phyloP scores from a whole-genome alignment of 768 basidiomycete species.

The Sistotremastrum suecicum region DNA sequence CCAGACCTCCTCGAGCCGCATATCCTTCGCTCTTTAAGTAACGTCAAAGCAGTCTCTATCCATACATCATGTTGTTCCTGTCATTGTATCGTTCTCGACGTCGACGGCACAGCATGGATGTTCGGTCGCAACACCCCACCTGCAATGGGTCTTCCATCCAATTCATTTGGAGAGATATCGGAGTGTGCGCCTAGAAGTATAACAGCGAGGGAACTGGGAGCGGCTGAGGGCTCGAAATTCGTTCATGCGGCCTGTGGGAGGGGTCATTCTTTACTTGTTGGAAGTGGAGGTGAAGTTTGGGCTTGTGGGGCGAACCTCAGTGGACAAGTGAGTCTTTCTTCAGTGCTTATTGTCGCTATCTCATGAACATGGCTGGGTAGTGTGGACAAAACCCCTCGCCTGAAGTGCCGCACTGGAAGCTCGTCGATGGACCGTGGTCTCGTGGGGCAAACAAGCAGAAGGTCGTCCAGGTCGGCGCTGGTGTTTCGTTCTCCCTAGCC shows the following conservation, averaged over 20 bases:
- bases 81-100: conserved; percentile 62
- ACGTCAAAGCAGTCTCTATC: conserved; percentile 57
- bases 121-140: conserved; percentile 74
- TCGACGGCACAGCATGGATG: conserved; percentile 72
- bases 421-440: conserved; percentile 41
- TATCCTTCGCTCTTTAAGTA: conserved; percentile 77
- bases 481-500: conserved; percentile 72
- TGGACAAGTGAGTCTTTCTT: conserved; percentile 49
- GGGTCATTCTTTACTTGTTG: conserved; percentile 72
- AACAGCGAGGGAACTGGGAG: conserved; percentile 47
- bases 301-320: conserved; percentile 66
- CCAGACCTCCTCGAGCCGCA: conserved; percentile 82
- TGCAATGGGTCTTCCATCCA: conserved; percentile 47
- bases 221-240: conserved; percentile 40
- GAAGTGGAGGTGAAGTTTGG: conserved; percentile 73
- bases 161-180: conserved; percentile 32
- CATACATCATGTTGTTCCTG: conserved; percentile 67
- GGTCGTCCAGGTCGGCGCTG: conserved; percentile 63
- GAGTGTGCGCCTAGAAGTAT: conserved; percentile 62
- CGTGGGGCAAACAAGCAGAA: conserved; percentile 43
- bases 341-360: neutral
- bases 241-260: conserved; percentile 76
- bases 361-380: conserved; percentile 19
- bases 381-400: conserved; percentile 56
- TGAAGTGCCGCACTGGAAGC: conserved; percentile 54